Percentiles rank a stretch among this genome's conserved stretches.
Evolutionary conservation across 352 stramenopile species (phyloP).

Genomic region (Pythium vanterpoolii): DNA sequence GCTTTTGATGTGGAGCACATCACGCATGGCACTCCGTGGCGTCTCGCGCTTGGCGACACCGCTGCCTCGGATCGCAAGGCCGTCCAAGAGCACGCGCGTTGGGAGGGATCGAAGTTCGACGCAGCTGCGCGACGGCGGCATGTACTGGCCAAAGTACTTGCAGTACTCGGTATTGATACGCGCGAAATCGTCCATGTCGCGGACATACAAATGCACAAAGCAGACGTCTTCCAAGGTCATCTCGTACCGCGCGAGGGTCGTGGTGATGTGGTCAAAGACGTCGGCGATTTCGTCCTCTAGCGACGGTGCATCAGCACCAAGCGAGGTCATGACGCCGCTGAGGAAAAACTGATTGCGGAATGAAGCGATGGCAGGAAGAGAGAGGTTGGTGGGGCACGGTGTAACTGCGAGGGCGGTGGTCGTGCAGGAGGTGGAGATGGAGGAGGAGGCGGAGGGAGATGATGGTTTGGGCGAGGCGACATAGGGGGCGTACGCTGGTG

Average conservation of each 20-base stretch:
- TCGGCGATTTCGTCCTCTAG: constrained; percentile 66
- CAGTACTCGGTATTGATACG: constrained; percentile 94
- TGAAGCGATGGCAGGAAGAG: constrained; percentile 3
- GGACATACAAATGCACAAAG: constrained; percentile 97
- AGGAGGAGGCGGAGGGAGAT: background rate
- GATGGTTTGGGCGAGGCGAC: background rate
- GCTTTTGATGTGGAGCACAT: constrained; percentile 96
- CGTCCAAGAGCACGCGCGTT: constrained; percentile 88
- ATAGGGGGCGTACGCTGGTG: constrained; percentile 1
- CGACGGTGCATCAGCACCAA: constrained; percentile 29
- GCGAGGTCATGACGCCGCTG: constrained; percentile 53
- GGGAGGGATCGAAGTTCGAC: constrained; percentile 78
- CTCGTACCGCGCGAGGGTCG: constrained; percentile 29
- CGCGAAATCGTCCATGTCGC: constrained; percentile 92
- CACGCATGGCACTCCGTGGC: constrained; percentile 45
- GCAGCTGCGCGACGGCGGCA: constrained; percentile 86
- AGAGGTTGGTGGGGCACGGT: background rate
- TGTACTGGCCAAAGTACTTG: constrained; percentile 80
- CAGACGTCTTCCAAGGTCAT: constrained; percentile 88
- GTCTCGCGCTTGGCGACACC: constrained; percentile 55
- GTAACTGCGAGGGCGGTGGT: background rate
- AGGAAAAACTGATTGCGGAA: constrained; percentile 74
- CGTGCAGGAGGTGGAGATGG: too few species aligned
- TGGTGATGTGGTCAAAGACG: constrained; percentile 42
- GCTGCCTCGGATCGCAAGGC: constrained; percentile 79